Evolutionary conservation across 2,329 filamentous ascomycete species (phyloP), one percentile per base, ranked within the genome.

Genomic region (Alternaria infectoria): DNA sequence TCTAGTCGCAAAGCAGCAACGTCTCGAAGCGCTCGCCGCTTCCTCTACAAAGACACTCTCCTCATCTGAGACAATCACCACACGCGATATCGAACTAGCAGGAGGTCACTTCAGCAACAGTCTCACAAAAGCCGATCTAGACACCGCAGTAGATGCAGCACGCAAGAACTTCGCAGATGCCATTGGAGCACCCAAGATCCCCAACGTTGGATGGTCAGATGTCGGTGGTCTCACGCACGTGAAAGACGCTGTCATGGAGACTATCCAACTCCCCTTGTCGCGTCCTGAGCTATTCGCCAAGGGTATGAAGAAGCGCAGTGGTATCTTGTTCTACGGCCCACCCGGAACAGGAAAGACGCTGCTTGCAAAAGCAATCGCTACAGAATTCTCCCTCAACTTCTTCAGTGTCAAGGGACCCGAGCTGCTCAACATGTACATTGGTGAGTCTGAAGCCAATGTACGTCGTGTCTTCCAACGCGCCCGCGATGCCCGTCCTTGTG

Each of bases 101-200:
- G 96, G 96, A 28, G 96, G 96, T 0, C 87, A 92, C 44, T 86
- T 90, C 10, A 91, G 92, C 6, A 89, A 89, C 26, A 92, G 91
- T 56, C 85, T 99, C 11, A 94, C 90, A 1, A 92, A 92, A 69
- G 84, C 86, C 3, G 96, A 99, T 79, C 95, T 98, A 69, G 93
- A 97, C 58, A 83, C 90, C n/a, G 96, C 96, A 0, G 95, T 99
- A 4, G 95, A 98, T 63, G 93, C 94, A 6, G 96, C 96, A 1
- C 90, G 96, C 58, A 97, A 97, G 86, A 98, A 97, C 81, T 99
- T 99, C 78, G 95, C 96, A 6, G 96, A 98, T 79, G 91, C 95
- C 0, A 99, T 99, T 68, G 96, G 96, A 23, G 96, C 96, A 6
- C 96, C 96, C 3, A 98, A 98, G 86, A 98, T 98, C 66, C 96